Base-by-base conservation (phyloP, 495 filamentous ascomycete species). In the Aspergillus panamensis region DNA sequence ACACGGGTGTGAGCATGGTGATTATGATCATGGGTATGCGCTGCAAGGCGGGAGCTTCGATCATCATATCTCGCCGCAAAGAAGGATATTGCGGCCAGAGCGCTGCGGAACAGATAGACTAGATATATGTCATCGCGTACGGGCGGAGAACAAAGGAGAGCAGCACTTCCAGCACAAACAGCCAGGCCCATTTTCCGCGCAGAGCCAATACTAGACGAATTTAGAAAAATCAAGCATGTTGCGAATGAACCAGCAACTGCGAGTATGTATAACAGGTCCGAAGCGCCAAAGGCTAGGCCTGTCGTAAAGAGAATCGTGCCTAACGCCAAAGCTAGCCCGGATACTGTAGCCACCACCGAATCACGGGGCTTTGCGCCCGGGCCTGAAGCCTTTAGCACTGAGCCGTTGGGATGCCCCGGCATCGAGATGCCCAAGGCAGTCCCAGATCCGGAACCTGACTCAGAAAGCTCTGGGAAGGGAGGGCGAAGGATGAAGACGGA, bases 21-120 rank as follows among this genome's bases (percentile, higher is more conserved):
- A 30, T 77, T 71, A 62, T 81, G 71, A 40, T 76, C 70, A 51
- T 79, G 73, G 8, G 67, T 61, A 47, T 73, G 73, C 8, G 57
- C 52, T n/a, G 58, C 64, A 31, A 60, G 33, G 19, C 66, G 66
- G 13, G 72, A 51, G 16, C 65, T 63, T 21, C 55, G 69, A 51
- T 74, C 72, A 55, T 78, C 77, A 54, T 70, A 75, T 53, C 61
- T 61, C 9, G 73, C 62, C n/a, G 69, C 69, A 12, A 74, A 67
- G 53, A 73, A 73, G 8, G 73, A 72, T 1, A 66, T 58, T 2
- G 50, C 59, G n/a, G 66, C 63, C 20, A 76, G 49, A 31, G 73
- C 58, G 33, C 57, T 57, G 56, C 75, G 69, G 6, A 63, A 54
- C 25, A 67, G 48, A 63, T 77, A 76, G 5, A 66, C 55, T 32